Evolutionary conservation across 2,329 filamentous ascomycete genomes (phyloP), one percentile per base, ranked within the genome.

Genomic region (Aspergillus clavatus): DNA sequence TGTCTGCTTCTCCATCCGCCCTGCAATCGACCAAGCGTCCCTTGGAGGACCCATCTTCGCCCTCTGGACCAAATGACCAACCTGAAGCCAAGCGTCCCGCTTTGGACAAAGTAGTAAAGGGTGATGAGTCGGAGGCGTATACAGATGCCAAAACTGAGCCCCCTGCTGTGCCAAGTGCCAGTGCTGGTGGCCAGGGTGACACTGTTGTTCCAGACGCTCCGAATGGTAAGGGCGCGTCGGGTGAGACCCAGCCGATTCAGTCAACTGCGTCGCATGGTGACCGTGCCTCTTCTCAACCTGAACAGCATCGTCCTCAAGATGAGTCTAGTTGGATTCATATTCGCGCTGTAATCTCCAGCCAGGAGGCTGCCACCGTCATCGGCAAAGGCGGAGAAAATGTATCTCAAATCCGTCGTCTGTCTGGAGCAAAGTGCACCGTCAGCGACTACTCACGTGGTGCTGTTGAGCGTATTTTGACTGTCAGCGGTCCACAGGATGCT

Each of bases 381-480:
- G 93, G 93, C 65, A 98, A 98, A 74, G 91, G 90, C 53, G 93
- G 93, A 66, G 93, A 98, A 76, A 98, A 98, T 64, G 93, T 98
- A 38, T 95, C 90, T 57, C 89, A 95, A 72, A 97, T 98, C 64
- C 84, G 93, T 57, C 89, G 88, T 67, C 79, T 95, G 72, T 96
- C 93, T 42, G 90, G 89, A 60, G 93, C 93, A 56, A 97, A 97
- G 74, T 98, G 93, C 76, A 98, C 93, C 38, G 93, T 98, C 58
- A 96, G 90, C 73, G 93, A 98, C 72, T 98, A 97, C 64, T 87
- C 94, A 58, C 89, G 95, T 64, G 93, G 93, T 55, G 93, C 93
- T 44, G 90, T 97, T 26, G 93, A 98, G 76, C 88, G 93, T 66
- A 96, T 98, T 62, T 78, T 98, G 62, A 98, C 93, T 24, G 93